Evolutionary conservation across 305 asterid genomes (phyloP).

Genomic region (Fraxinus albicans): DNA sequence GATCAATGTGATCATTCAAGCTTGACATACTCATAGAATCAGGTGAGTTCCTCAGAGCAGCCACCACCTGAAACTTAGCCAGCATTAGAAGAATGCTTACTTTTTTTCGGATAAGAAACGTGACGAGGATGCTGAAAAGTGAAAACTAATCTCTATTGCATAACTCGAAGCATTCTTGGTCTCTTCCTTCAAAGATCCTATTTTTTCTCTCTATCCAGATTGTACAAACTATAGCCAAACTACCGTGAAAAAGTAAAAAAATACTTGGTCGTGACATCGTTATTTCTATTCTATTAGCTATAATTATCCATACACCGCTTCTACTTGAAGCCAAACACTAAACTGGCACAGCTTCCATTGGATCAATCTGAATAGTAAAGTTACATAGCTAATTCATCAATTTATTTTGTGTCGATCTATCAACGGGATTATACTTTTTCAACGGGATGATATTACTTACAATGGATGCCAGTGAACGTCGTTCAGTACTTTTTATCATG

Average conservation of each 20-base stretch:
- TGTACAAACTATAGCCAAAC: neutral
- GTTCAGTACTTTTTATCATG: constrained; percentile 73
- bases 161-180: neutral
- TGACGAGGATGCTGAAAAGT: neutral
- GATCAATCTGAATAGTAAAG: neutral
- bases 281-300: neutral
- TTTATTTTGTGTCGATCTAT: neutral
- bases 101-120: neutral
- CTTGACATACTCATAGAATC: constrained; percentile 77
- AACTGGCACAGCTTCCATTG: neutral
- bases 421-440: neutral
- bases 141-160: neutral
- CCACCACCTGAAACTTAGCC: constrained; percentile 72
- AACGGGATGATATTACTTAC: constrained; percentile 50
- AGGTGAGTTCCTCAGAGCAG: constrained; percentile 72
- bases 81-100: constrained; percentile 14
- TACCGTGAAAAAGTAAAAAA: neutral
- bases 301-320: neutral
- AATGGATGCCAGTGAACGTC: constrained; percentile 82
- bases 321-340: neutral
- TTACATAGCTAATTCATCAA: neutral
- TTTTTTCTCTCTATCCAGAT: neutral
- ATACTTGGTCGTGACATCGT: neutral
- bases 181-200: neutral
- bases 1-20: constrained; percentile 87